Conservation (phyloP, 768 basidiomycete species). For the Russula compacta region DNA sequence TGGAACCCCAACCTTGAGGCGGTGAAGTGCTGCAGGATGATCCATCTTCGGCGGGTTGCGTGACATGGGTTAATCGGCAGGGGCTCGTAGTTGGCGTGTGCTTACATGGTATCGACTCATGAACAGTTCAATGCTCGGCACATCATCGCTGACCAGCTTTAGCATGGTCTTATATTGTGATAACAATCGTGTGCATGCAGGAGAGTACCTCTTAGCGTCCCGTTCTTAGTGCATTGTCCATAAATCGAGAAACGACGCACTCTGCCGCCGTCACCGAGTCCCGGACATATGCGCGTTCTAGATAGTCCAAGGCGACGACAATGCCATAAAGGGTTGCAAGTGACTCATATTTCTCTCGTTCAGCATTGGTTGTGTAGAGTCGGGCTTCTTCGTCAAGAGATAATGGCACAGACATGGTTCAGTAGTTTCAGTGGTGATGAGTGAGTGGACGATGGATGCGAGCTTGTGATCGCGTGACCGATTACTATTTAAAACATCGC, state of each 20-base stretch:
- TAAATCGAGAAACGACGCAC: constrained; percentile 42
- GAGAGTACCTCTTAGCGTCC: constrained; percentile 72
- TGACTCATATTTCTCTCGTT: constrained; percentile 81
- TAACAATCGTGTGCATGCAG: constrained; percentile 87
- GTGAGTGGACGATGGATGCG: neutral
- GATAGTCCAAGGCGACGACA: constrained; percentile 84
- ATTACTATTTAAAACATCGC: too few relatives aligned
- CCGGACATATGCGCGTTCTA: constrained; percentile 91
- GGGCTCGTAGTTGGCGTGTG: neutral
- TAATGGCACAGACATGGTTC: constrained; percentile 30
- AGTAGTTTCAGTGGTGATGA: neutral
- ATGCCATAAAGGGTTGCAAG: constrained; percentile 88
- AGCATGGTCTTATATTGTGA: constrained; percentile 97
- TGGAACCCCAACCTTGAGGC: constrained; percentile 86
- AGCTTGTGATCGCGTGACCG: neutral
- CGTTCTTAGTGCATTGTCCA: constrained; percentile 27
- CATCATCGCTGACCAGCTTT: constrained; percentile 87
- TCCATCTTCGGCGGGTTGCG: constrained; percentile 57
- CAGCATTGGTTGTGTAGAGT: constrained; percentile 77
- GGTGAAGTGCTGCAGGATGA: constrained; percentile 83
- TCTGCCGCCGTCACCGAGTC: constrained; percentile 86
- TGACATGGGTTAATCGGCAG: neutral
- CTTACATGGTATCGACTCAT: constrained; percentile 70
- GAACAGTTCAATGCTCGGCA: constrained; percentile 80
- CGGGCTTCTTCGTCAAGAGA: constrained; percentile 90